A percentile compares a stretch with the other conserved stretches of the same genome.
These are phyloP conservation scores for Hygrocybe coccinea DNA, from an alignment of 768 basidiomycete species.

Conservation along the genomic window DNA sequence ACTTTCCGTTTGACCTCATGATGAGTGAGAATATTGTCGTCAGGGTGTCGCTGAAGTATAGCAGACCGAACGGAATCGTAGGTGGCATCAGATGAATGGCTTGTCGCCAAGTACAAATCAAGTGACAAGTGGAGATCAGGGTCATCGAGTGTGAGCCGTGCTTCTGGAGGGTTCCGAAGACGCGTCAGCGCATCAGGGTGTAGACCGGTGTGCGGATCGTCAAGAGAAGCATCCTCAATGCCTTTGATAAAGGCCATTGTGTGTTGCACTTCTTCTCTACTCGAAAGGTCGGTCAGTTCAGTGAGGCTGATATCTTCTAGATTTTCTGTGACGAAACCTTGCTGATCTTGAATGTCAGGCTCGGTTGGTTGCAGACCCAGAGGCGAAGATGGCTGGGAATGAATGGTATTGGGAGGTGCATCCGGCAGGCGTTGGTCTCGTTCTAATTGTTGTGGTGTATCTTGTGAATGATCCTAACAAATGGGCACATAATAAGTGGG, in stretches of 20 bases:
- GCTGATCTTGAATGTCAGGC: too few species aligned
- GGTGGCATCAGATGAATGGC: conserved; percentile 26
- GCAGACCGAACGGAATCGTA: conserved; percentile 27
- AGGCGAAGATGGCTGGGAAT: too few species aligned
- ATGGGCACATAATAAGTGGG: too few species aligned
- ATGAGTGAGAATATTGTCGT: conserved; percentile 25
- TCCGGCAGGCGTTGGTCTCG: too few species aligned
- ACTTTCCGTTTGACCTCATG: conserved; percentile 24
- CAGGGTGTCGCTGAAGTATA: conserved; percentile 12
- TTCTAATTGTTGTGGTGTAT: too few species aligned
- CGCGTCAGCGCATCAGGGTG: neutral
- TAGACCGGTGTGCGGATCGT: neutral
- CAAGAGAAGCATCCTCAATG: neutral
- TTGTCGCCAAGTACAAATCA: conserved; percentile 27
- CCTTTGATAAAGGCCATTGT: neutral
- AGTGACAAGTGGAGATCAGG: conserved; percentile 28
- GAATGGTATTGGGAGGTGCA: too few species aligned
- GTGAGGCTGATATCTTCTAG: too few species aligned
- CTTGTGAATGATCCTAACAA: too few species aligned
- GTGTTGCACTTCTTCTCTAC: too few species aligned
- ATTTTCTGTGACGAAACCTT: too few species aligned
- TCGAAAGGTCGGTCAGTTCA: too few species aligned
- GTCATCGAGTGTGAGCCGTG: conserved; percentile 4
- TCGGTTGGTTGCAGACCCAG: too few species aligned
- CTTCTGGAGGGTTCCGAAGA: neutral